phyloP scores from a whole-genome alignment of 2,329 filamentous ascomycete species.

The Aureobasidium sp. region DNA sequence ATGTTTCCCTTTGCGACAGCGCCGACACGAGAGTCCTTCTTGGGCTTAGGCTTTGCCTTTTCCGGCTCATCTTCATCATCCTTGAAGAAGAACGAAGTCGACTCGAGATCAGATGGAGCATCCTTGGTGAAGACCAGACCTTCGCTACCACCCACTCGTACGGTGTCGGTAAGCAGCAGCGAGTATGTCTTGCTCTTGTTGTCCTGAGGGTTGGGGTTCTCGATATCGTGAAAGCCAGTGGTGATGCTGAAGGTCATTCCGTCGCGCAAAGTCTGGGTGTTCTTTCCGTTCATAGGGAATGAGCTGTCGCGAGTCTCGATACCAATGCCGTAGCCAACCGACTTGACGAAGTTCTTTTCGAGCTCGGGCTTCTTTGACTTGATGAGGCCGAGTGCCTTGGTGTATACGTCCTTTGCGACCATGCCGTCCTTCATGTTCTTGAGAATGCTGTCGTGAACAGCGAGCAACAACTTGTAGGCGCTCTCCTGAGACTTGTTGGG shows the following conservation, averaged over 20 bases:
- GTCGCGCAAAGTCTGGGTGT: slow-evolving; percentile 72
- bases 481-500: slow-evolving; percentile 93
- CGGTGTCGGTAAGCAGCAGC: slow-evolving; percentile 83
- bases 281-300: slow-evolving; percentile 80
- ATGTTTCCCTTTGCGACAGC: slow-evolving; percentile 93
- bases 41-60: slow-evolving; percentile 77
- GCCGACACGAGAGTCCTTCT: slow-evolving; percentile 72
- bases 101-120: slow-evolving; percentile 82
- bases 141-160: slow-evolving; percentile 73
- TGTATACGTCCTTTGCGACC: slow-evolving; percentile 80
- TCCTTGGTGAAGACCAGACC: slow-evolving; percentile 88
- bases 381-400: slow-evolving; percentile 71
- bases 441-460: slow-evolving; percentile 80
- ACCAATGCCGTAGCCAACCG: slow-evolving; percentile 83
- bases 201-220: slow-evolving; percentile 78
- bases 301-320: slow-evolving; percentile 83
- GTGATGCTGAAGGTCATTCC: slow-evolving; percentile 94
- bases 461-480: slow-evolving; percentile 82
- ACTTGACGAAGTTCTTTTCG: slow-evolving; percentile 91
- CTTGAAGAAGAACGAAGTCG: slow-evolving; percentile 97
- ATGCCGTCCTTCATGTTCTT: slow-evolving; percentile 86
- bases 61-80: slow-evolving; percentile 76
- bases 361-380: slow-evolving; percentile 89
- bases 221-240: slow-evolving; percentile 81
- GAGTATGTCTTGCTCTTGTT: slow-evolving; percentile 86